Percentiles rank a stretch among this genome's conserved stretches.
Conservation (phyloP, 768 basidiomycete species). For the Fomitopsis pulvina region DNA sequence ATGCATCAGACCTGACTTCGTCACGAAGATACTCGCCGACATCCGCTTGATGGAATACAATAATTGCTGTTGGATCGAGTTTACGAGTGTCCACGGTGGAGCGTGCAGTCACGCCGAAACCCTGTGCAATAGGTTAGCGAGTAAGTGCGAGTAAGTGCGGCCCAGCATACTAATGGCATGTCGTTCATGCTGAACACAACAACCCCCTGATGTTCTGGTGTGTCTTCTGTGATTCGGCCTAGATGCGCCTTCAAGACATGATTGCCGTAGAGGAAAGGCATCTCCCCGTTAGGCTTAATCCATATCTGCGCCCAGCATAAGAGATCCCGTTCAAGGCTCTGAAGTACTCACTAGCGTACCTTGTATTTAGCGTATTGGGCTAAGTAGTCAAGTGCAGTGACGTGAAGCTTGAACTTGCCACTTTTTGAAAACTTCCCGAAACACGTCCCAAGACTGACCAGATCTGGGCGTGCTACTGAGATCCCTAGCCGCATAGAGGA, state of each 20-base stretch:
- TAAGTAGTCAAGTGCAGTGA: conserved; percentile 88
- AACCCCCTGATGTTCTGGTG: conserved; percentile 97
- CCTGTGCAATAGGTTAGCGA: conserved; percentile 39
- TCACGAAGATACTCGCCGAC: conserved; percentile 98
- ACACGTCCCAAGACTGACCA: conserved; percentile 91
- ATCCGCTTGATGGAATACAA: conserved; percentile 99
- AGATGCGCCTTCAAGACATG: conserved; percentile 98
- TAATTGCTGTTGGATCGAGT: conserved; percentile 92
- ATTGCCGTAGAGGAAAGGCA: conserved; percentile 99
- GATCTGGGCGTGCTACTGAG: conserved; percentile 86
- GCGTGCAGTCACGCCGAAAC: conserved; percentile 95
- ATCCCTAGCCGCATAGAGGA: conserved; percentile 89
- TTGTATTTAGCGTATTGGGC: conserved; percentile 98
- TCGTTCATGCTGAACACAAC: conserved; percentile 96
- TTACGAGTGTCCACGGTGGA: conserved; percentile 96
- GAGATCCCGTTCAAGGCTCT: no score
- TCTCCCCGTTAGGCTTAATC: conserved; percentile 99
- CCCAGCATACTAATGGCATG: conserved; percentile 68
- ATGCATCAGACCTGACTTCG: conserved; percentile 49
- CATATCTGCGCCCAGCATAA: conserved; percentile 57
- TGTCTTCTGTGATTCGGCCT: conserved; percentile 98
- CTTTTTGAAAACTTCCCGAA: conserved; percentile 97
- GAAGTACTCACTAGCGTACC: conserved; percentile 40
- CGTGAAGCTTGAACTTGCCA: conserved; percentile 95
- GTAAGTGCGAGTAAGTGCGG: conserved; percentile 1